A percentile compares a stretch with the other conserved stretches of the same genome.
Conservation (phyloP, 2,329 filamentous ascomycete species). For the Alternaria postmessia region DNA sequence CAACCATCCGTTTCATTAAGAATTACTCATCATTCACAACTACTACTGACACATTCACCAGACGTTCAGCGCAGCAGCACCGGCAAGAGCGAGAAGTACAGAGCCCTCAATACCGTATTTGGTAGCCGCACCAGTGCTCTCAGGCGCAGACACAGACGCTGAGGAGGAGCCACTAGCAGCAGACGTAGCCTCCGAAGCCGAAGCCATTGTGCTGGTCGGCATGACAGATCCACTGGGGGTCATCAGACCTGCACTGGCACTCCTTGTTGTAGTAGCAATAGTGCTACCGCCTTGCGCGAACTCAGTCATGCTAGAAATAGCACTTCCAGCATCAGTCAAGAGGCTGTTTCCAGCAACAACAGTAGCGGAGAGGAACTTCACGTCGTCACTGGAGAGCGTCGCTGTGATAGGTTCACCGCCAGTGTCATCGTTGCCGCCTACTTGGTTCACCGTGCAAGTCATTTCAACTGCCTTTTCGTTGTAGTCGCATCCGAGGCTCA, state of each 20-base stretch:
- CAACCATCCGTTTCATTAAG: not conserved
- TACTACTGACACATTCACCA: slow-evolving; percentile 16
- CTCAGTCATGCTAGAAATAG: slow-evolving; percentile 8
- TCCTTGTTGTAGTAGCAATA: slow-evolving; percentile 10
- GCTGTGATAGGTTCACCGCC: slow-evolving; percentile 21
- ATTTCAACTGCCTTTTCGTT: slow-evolving; percentile 31
- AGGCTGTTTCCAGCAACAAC: slow-evolving; percentile 35
- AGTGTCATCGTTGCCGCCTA: slow-evolving; percentile 23
- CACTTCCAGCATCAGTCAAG: slow-evolving; percentile 23
- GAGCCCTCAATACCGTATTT: slow-evolving; percentile 29
- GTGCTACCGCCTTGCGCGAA: slow-evolving; percentile 12
- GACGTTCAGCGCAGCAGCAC: slow-evolving; percentile 30
- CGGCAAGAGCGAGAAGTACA: slow-evolving; percentile 31
- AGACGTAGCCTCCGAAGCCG: slow-evolving; percentile 9
- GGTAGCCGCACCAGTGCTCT: slow-evolving; percentile 33
- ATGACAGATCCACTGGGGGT: slow-evolving; percentile 1
- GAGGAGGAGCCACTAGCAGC: slow-evolving; percentile 13
- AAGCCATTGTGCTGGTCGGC: slow-evolving; percentile 2
- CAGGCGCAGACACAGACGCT: slow-evolving; percentile 19
- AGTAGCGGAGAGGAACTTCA: slow-evolving; percentile 31
- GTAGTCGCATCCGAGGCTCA: slow-evolving; percentile 40
- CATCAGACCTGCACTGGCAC: slow-evolving; percentile 6
- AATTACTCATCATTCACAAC: not conserved
- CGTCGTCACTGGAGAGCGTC: slow-evolving; percentile 25
- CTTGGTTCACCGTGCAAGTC: slow-evolving; percentile 36